Conservation (phyloP, 1,284 basidiomycete genomes). For the Malassezia sp. region DNA sequence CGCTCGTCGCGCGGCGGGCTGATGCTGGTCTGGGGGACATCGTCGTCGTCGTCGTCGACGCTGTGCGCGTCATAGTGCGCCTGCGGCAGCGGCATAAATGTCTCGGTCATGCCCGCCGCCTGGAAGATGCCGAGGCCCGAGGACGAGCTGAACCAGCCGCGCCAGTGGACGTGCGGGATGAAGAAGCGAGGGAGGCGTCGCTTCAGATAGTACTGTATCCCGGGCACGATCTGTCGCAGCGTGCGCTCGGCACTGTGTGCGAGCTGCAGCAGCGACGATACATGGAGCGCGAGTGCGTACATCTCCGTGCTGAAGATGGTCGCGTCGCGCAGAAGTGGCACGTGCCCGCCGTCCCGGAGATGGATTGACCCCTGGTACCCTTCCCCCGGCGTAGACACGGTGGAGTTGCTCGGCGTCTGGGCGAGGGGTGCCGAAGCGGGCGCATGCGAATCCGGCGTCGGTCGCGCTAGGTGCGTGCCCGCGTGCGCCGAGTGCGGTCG, state of each 20-base stretch:
- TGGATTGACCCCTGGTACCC: too few species aligned
- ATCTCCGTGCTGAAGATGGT: constrained; percentile 23
- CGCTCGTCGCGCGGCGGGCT: too few species aligned
- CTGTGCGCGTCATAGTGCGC: not conserved
- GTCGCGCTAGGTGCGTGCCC: too few species aligned
- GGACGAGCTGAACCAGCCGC: constrained; percentile 18
- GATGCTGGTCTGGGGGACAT: too few species aligned
- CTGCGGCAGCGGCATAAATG: too few species aligned
- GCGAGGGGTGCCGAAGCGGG: too few species aligned
- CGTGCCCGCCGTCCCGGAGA: too few species aligned
- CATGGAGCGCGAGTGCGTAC: constrained; percentile 26
- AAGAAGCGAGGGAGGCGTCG: constrained; percentile 1
- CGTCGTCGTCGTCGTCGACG: not conserved
- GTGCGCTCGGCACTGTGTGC: constrained; percentile 18
- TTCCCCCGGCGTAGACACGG: too few species aligned
- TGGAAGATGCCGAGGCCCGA: constrained; percentile 10
- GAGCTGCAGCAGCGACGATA: constrained; percentile 30
- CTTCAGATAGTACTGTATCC: constrained; percentile 8
- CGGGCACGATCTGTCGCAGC: constrained; percentile 9
- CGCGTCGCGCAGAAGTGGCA: constrained; percentile 1
- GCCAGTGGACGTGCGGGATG: constrained; percentile 14
- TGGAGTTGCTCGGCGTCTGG: too few species aligned
- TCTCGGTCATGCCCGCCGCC: not conserved
- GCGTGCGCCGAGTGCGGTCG: too few species aligned
- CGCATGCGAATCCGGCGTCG: too few species aligned